A percentile compares a stretch with the other conserved stretches of the same genome.
These are phyloP conservation scores for Alternaria sp. DNA, from an alignment of 2,329 filamentous ascomycete species.

Conservation along the genomic window DNA sequence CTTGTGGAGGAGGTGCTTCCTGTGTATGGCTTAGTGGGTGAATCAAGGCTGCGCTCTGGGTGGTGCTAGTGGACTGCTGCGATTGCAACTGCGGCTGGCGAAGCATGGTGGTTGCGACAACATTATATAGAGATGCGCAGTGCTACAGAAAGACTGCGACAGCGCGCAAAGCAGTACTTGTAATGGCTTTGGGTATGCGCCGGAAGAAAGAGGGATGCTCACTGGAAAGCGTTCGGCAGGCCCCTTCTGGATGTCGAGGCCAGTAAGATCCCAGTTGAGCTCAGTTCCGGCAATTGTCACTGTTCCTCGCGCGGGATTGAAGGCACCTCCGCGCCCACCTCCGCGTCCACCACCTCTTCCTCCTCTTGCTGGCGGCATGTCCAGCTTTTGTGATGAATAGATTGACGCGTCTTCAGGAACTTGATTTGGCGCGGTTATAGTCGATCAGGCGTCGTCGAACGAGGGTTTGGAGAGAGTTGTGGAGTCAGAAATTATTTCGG, in stretches of 20 bases:
- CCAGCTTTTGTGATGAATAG: background rate
- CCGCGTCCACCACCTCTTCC: slow-evolving; percentile 44
- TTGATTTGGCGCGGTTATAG: background rate
- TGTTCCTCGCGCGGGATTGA: slow-evolving; percentile 42
- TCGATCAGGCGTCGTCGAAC: slow-evolving; percentile 5
- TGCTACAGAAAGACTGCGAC: slow-evolving; percentile 1
- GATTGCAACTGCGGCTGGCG: slow-evolving; percentile 7
- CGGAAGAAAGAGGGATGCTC: slow-evolving; percentile 24
- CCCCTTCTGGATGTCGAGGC: slow-evolving; percentile 52
- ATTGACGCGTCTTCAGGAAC: background rate
- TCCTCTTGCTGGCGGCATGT: slow-evolving; percentile 43
- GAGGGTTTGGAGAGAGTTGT: slow-evolving; percentile 12
- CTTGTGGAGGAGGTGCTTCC: slow-evolving; percentile 48
- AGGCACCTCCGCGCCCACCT: slow-evolving; percentile 42
- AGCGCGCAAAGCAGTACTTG: slow-evolving; percentile 7
- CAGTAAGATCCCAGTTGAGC: slow-evolving; percentile 53
- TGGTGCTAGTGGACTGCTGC: slow-evolving; percentile 8
- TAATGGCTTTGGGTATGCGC: background rate
- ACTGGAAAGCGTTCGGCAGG: slow-evolving; percentile 55
- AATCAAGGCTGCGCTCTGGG: slow-evolving; percentile 10
- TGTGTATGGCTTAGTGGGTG: slow-evolving; percentile 35
- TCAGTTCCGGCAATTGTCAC: slow-evolving; percentile 56
- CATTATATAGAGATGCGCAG: slow-evolving; percentile 22
- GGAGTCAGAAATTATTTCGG: slow-evolving; percentile 34
- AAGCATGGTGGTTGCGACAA: slow-evolving; percentile 17